These are phyloP conservation scores for Fusarium papillatum DNA, from an alignment of 2,329 filamentous ascomycete species.

Conservation along the genomic window DNA sequence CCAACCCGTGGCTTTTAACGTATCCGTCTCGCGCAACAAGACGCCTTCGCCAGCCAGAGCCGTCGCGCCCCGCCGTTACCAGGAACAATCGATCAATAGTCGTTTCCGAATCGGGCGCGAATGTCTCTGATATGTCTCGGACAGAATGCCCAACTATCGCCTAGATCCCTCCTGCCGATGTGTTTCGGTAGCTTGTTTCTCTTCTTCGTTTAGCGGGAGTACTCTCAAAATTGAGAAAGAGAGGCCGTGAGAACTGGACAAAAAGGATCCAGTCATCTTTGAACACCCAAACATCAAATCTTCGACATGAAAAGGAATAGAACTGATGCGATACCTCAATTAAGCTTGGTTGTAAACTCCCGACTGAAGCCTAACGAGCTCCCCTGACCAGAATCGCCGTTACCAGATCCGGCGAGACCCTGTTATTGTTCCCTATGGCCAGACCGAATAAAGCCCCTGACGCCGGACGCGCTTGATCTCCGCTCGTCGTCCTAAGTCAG, in stretches of 20 bases:
- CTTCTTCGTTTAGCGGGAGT: not conserved
- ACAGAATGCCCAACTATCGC: constrained; percentile 3
- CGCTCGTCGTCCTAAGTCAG: constrained; percentile 9
- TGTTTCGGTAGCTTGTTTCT: constrained; percentile 4
- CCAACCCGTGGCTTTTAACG: not conserved
- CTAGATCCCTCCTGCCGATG: not conserved
- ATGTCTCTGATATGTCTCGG: constrained; percentile 13
- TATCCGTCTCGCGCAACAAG: constrained; percentile 2
- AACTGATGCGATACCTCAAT: not conserved
- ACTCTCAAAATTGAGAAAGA: not conserved
- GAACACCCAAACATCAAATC: not conserved
- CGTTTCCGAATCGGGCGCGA: constrained; percentile 5
- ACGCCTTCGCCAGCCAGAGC: not conserved
- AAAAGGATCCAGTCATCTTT: not conserved
- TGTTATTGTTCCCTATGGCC: not conserved
- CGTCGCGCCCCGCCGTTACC: constrained; percentile 6
- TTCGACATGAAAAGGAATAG: not conserved
- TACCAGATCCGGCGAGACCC: constrained; percentile 25
- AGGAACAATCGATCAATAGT: constrained; percentile 1
- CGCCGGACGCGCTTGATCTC: not conserved
- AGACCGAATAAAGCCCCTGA: constrained; percentile 12
- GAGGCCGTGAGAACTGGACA: not conserved
- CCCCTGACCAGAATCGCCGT: constrained; percentile 2
- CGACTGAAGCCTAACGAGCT: not conserved
- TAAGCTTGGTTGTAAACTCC: not conserved